A percentile compares a stretch with the other conserved stretches of the same genome.
phyloP scores from a whole-genome alignment of 176 grass and related monocot species.

The Dactylis glomerata region DNA sequence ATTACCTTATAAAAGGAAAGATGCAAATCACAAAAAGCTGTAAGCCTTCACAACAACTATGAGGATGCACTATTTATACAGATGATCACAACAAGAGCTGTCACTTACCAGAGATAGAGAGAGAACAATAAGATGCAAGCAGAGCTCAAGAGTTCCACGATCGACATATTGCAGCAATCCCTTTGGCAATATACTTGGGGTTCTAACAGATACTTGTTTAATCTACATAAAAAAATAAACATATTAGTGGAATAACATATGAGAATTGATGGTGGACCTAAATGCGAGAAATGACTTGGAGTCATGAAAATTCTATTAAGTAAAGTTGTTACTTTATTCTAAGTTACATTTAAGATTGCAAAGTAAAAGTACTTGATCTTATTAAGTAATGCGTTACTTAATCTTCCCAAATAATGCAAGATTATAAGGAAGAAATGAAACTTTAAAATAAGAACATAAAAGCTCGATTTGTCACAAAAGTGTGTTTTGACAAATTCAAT shows the following conservation, averaged over 20 bases:
- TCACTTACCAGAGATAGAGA: constrained; percentile 82
- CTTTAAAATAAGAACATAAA: too few species aligned
- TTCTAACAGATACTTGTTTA: constrained; percentile 65
- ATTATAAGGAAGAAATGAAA: too few species aligned
- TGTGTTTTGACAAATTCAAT: too few species aligned
- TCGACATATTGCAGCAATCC: constrained; percentile 85
- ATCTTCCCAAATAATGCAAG: too few species aligned
- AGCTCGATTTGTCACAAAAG: too few species aligned
- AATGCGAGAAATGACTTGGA: too few species aligned
- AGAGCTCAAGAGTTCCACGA: constrained; percentile 82
- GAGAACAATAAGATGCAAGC: constrained; percentile 84
- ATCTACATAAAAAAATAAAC: constrained; percentile 48
- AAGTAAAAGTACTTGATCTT: too few species aligned
- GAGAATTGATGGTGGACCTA: constrained; percentile 21
- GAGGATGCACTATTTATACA: constrained; percentile 14
- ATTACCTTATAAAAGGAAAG: constrained; percentile 63
- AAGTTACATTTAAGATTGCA: too few species aligned
- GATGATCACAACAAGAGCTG: neutral
- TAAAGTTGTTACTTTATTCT: too few species aligned
- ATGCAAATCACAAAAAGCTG: neutral
- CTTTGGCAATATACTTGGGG: constrained; percentile 55
- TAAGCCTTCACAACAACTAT: constrained; percentile 3
- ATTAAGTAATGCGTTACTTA: too few species aligned
- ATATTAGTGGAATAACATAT: constrained; percentile 1
- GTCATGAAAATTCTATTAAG: too few species aligned